A percentile compares a stretch with the other conserved stretches of the same genome.
Evolutionary conservation across 176 grass and related monocot genomes (phyloP).

Genomic region (Microstegium vimineum): DNA sequence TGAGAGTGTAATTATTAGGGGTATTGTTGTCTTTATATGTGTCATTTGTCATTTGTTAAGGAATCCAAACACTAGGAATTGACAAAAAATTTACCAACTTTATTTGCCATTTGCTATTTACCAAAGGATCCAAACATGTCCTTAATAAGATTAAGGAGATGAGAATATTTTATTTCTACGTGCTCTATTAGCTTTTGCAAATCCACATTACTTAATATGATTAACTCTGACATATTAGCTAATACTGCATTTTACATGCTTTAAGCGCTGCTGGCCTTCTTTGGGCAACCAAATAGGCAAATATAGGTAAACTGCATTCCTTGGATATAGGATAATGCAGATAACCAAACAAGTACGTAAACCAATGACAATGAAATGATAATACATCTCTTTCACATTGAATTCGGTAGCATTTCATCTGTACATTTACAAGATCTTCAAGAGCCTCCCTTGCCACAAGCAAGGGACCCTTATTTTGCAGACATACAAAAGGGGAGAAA

Average conservation of each 20-base stretch:
- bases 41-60: no score
- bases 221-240: no score
- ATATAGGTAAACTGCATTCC: no score
- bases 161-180: not conserved
- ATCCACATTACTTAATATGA: not conserved
- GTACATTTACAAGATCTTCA: conserved; percentile 26
- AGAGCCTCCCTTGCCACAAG: not conserved
- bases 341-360: not conserved
- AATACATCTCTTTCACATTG: not conserved
- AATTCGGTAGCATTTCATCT: not conserved
- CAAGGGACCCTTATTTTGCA: not conserved
- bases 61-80: no score
- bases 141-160: not conserved
- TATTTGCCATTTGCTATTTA: no score
- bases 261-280: not conserved
- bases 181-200: not conserved
- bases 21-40: no score
- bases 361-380: not conserved
- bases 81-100: no score
- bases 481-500: conserved; percentile 1
- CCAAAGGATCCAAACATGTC: no score
- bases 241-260: no score
- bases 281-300: not conserved
- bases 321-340: no score
- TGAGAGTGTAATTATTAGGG: no score